A percentile compares a stretch with the other conserved stretches of the same genome.
Evolutionary conservation across 2,329 filamentous ascomycete species (phyloP).

Genomic region (Teratosphaeriaceae sp.): DNA sequence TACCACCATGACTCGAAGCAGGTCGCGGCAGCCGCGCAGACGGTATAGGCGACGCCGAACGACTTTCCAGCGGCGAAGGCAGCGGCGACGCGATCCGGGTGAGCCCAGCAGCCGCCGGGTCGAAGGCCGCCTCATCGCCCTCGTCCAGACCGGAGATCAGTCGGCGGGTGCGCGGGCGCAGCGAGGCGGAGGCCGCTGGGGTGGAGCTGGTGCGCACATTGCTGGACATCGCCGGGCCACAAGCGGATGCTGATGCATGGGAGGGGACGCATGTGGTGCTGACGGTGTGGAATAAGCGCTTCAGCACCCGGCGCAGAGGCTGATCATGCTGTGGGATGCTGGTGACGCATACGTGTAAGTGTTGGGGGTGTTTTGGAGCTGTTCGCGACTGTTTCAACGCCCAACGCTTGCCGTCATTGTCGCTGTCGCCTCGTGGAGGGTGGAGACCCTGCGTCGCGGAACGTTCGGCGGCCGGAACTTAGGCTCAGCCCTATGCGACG

Average conservation of each 20-base stretch:
- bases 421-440: no score
- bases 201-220: constrained; percentile 23
- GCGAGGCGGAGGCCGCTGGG: constrained; percentile 34
- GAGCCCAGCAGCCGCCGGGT: constrained; percentile 28
- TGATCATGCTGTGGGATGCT: no score
- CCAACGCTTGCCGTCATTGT: no score
- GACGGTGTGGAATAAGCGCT: no score
- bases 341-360: no score
- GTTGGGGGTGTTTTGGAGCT: no score
- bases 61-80: constrained; percentile 28
- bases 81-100: constrained; percentile 27
- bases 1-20: constrained; percentile 7
- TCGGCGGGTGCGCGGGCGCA: constrained; percentile 41
- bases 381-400: no score
- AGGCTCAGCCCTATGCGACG: no score
- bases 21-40: constrained; percentile 26
- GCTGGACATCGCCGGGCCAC: constrained; percentile 23
- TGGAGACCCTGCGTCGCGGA: no score
- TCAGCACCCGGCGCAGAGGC: no score
- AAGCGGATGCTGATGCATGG: constrained; percentile 3
- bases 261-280: constrained; percentile 5
- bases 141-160: constrained; percentile 44
- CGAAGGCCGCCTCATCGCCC: constrained; percentile 31
- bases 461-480: no score
- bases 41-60: constrained; percentile 34